A percentile compares a stretch with the other conserved stretches of the same genome.
These are phyloP conservation scores for Talaromyces thailandensis DNA, from an alignment of 495 filamentous ascomycete genomes.

Conservation along the genomic window DNA sequence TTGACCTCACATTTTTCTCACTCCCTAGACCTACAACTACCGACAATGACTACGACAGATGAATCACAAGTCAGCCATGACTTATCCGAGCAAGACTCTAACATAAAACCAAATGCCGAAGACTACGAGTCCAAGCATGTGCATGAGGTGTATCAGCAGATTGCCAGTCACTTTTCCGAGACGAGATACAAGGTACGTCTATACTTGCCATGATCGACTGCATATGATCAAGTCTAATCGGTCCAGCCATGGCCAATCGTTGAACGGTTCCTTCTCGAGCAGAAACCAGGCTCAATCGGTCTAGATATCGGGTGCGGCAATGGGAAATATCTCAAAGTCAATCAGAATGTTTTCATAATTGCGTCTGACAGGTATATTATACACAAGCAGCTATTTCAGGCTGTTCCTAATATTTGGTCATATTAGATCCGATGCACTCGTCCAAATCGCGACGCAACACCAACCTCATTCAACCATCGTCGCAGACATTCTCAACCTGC, in stretches of 20 bases:
- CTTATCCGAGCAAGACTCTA: neutral
- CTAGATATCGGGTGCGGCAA: constrained; percentile 90
- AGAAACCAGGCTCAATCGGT: constrained; percentile 67
- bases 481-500: constrained; percentile 63
- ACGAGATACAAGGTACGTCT: constrained; percentile 77
- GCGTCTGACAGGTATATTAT: constrained; percentile 66
- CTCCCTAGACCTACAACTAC: neutral
- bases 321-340: constrained; percentile 86
- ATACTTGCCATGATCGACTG: neutral
- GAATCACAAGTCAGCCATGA: neutral
- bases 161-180: constrained; percentile 88
- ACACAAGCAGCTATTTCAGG: neutral
- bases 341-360: constrained; percentile 69
- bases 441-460: constrained; percentile 60
- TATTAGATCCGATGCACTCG: constrained; percentile 58
- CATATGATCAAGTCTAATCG: neutral
- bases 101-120: constrained; percentile 14
- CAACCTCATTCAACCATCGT: constrained; percentile 55
- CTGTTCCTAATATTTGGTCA: neutral
- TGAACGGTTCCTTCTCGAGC: constrained; percentile 62
- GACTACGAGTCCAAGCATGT: constrained; percentile 79
- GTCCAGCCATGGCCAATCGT: constrained; percentile 85
- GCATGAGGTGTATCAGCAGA: constrained; percentile 88
- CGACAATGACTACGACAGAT: neutral
- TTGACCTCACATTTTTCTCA: neutral